Base-by-base conservation (phyloP, 345 rosid genomes). In the Melastoma malabathricum region DNA sequence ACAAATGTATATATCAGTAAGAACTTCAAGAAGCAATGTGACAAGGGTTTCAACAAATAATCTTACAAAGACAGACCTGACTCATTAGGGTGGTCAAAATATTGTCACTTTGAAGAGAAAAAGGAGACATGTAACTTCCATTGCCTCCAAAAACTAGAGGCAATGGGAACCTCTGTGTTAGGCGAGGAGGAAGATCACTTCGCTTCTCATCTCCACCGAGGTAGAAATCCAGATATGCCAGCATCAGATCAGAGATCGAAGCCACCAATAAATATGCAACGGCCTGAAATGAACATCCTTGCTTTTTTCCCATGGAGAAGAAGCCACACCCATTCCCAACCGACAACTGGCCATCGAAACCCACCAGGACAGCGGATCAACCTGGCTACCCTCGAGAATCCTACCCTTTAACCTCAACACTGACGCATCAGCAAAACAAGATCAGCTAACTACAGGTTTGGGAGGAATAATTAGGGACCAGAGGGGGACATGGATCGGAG, bases 161-260 rank as follows among this genome's bases (percentile, higher is more conserved):
- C 75, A 82, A 73, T 18, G 98, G 95, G 61, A 75, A 79, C 61
- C 90, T 81, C 67, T 84, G 93, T 60, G 53, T 68, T 29, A 87
- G 78, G 20, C 72, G 79, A 60, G 95, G 87, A 62, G 97, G 97
- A 69, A 82, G 90, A 63, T 92, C 94, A 14, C 76, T 62, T 71
- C 97, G 74, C 65, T 92, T 87, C 73, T 92, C 98, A 70, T 92
- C 98, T 43, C 98, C 98, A 14, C 98, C 98, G 62, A 92, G 90
- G 75, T 84, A 92, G 77, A 92, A 84, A 68, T 92, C 98, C 73
- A 92, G 56, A 76, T 84, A 92, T 47, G 90, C 98, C 12, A 87
- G 84, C 95, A 87, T 82, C 67, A 87, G 65, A 77, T 92, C 98
- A 49, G 98, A 71, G 59, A 88, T 82, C 44, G 98, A 97, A 56